Evolutionary conservation across 2,329 filamentous ascomycete genomes (phyloP).

Genomic region (Trichophyton verrucosum): DNA sequence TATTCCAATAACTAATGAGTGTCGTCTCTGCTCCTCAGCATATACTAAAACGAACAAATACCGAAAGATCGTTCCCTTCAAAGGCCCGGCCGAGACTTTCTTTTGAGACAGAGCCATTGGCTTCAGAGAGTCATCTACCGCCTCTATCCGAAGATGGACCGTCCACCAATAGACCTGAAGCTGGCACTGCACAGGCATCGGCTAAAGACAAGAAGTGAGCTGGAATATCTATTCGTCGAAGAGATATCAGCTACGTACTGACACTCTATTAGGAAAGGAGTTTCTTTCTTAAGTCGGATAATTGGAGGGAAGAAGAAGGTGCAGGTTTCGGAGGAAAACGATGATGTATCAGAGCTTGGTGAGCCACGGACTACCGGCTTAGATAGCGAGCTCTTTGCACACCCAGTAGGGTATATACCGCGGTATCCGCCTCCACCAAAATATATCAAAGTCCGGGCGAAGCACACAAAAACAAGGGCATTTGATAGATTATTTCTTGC

Average conservation of each 20-base stretch:
- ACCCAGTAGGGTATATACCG: constrained; percentile 70
- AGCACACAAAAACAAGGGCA: constrained; percentile 67
- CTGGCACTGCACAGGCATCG: constrained; percentile 19
- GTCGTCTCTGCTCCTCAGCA: constrained; percentile 27
- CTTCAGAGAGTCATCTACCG: constrained; percentile 24
- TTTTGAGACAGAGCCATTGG: constrained; percentile 30
- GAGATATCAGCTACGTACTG: background rate
- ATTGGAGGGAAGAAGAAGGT: constrained; percentile 65
- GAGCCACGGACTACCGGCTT: constrained; percentile 64
- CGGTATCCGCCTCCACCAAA: constrained; percentile 77
- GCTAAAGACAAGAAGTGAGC: constrained; percentile 55
- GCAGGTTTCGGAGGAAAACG: constrained; percentile 33
- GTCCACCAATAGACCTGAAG: constrained; percentile 13
- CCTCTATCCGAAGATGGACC: constrained; percentile 22
- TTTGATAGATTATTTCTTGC: constrained; percentile 85
- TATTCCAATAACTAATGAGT: constrained; percentile 18
- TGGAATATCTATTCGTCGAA: background rate
- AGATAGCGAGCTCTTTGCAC: constrained; percentile 70
- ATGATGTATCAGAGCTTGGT: constrained; percentile 58
- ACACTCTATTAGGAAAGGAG: constrained; percentile 56
- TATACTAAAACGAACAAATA: constrained; percentile 56
- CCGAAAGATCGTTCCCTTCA: constrained; percentile 44
- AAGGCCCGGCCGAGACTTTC: constrained; percentile 30
- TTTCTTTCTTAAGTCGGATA: constrained; percentile 81
- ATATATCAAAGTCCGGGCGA: constrained; percentile 74